Evolutionary conservation across 2,329 filamentous ascomycete species (phyloP), one percentile per base, ranked within the genome.

Genomic region (Kalaharituber pfeilii): DNA sequence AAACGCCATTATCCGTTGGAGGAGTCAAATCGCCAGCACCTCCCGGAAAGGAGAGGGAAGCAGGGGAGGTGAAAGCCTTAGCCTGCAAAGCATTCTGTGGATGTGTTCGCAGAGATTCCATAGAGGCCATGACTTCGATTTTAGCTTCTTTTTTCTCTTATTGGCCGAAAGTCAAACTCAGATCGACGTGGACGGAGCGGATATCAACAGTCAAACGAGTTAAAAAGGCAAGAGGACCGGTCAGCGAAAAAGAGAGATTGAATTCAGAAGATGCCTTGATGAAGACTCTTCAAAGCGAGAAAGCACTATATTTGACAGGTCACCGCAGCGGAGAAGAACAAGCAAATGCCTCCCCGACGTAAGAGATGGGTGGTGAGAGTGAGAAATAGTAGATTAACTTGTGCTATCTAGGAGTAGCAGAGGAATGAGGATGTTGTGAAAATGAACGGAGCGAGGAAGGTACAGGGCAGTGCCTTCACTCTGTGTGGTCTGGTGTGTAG

Each of bases 51-150:
- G 88, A 94, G 63, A 96, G 76, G 64, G 87, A 94, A 61, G 86
- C 84, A 54, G 88, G 85, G 57, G 86, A 87, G 65, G 88, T 94
- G 72, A 96, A 94, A 67, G 85, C 86, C 76, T 91, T 91, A 61
- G 91, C 91, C 78, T 96, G 88, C 63, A 82, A 79, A 65, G 89
- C 88, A 68, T 81, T 96, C 62, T 83, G 78, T 50, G 91, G 91
- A 68, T 96, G 91, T 63, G 89, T 91, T 66, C 86, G 87, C 65
- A 94, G 82, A 65, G 80, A 79, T 69, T 94, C 86, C 86, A 94
- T 94, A 68, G 70, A 80, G 69, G 67, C 53, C 59, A 61, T 60
- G n/a, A n/a, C n/a, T n/a, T n/a, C n/a, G n/a, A n/a, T n/a, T n/a
- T n/a, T n/a, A n/a, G n/a, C n/a, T n/a, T n/a, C n/a, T n/a, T n/a